phyloP scores from a whole-genome alignment of 1,139 yeast genomes.

The Casaregolazyma suthepensis region DNA sequence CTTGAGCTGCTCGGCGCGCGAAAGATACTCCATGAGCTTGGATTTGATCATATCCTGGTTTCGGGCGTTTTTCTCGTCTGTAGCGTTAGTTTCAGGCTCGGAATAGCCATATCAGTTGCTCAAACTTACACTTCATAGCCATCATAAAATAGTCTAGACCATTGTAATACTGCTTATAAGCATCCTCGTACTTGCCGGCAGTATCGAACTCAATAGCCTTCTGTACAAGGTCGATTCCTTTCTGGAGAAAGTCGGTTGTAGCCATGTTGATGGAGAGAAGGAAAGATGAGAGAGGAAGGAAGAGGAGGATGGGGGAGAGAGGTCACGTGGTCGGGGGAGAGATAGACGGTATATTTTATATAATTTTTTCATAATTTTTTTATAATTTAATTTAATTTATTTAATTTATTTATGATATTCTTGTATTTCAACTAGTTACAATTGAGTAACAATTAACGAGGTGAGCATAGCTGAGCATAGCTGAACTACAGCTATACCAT shows the following conservation, averaged over 20 bases:
- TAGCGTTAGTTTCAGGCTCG: neutral
- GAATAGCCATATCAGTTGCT: neutral
- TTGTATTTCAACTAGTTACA: too few species aligned
- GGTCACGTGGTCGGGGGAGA: neutral
- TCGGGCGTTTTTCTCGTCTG: conserved; percentile 79
- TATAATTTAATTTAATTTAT: too few species aligned
- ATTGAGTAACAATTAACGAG: too few species aligned
- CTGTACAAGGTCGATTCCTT: conserved; percentile 90
- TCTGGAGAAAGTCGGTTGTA: conserved; percentile 76
- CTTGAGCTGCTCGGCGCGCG: conserved; percentile 91
- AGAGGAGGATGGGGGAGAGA: neutral
- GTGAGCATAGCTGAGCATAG: too few species aligned
- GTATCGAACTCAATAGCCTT: conserved; percentile 94
- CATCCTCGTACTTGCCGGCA: conserved; percentile 87
- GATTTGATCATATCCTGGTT: conserved; percentile 84
- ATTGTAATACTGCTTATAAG: conserved; percentile 85
- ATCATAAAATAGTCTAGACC: conserved; percentile 94
- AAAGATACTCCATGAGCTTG: conserved; percentile 84
- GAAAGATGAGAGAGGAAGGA: neutral
- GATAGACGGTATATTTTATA: neutral
- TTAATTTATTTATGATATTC: too few species aligned
- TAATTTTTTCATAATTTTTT: too few species aligned
- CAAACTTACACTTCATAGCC: conserved; percentile 63
- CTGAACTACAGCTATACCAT: too few species aligned
- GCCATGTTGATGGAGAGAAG: conserved; percentile 34